Percentiles rank a stretch among this genome's conserved stretches.
Conservation (phyloP, 1,139 yeast genomes). For the Sugiyamaella grinbergsii region DNA sequence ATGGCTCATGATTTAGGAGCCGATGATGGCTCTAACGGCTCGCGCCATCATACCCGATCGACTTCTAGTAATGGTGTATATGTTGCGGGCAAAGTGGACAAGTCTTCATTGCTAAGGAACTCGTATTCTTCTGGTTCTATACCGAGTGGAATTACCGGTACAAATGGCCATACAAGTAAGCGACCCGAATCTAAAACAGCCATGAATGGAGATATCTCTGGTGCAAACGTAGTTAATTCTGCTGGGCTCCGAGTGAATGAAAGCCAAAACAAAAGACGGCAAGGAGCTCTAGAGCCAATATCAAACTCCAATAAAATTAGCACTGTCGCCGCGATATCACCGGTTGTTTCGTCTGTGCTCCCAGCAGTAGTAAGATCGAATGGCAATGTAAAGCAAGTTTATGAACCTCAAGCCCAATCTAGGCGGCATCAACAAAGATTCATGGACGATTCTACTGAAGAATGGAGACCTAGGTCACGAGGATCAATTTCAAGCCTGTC, state of each 20-base stretch:
- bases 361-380: not conserved
- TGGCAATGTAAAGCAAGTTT: not conserved
- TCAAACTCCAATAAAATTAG: not conserved
- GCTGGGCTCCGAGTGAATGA: not conserved
- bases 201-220: not conserved
- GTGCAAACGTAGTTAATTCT: not conserved
- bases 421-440: too few species aligned
- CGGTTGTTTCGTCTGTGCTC: not conserved
- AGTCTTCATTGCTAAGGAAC: not conserved
- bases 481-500: conserved; percentile 25
- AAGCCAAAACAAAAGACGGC: not conserved
- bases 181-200: not conserved
- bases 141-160: not conserved
- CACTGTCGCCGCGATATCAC: not conserved
- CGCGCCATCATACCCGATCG: not conserved
- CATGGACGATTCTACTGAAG: conserved; percentile 10
- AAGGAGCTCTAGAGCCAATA: not conserved
- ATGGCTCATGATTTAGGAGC: conserved; percentile 32
- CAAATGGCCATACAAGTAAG: not conserved
- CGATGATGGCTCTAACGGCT: not conserved
- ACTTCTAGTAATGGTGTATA: not conserved
- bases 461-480: conserved; percentile 27
- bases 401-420: not conserved
- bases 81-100: not conserved
- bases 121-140: not conserved